phyloP scores from a whole-genome alignment of 2,329 filamentous ascomycete genomes.

The Phialemoniopsis sp. region DNA sequence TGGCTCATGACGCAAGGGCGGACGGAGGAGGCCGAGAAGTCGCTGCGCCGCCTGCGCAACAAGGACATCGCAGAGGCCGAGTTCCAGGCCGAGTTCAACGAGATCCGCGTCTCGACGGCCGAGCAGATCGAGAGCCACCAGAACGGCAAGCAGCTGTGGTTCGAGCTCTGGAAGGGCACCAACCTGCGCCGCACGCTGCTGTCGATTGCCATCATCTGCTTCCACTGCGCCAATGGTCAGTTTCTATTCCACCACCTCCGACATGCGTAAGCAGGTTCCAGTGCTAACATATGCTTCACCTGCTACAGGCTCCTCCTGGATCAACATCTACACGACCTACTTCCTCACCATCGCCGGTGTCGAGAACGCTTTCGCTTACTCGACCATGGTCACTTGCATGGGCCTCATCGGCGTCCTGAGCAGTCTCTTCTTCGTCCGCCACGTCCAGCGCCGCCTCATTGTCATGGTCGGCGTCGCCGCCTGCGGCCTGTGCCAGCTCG shows the following conservation, averaged over 20 bases:
- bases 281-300: too few species aligned
- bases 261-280: not conserved
- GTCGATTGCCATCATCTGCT: slow-evolving; percentile 23
- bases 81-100: slow-evolving; percentile 22
- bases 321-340: slow-evolving; percentile 25
- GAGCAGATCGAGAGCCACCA: slow-evolving; percentile 15
- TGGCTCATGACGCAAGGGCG: slow-evolving; percentile 31
- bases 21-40: slow-evolving; percentile 19
- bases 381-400: slow-evolving; percentile 26
- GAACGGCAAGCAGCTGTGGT: slow-evolving; percentile 17
- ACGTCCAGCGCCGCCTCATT: slow-evolving; percentile 22
- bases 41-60: slow-evolving; percentile 21
- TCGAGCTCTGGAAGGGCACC: slow-evolving; percentile 25
- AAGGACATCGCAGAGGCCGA: slow-evolving; percentile 17
- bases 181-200: slow-evolving; percentile 22
- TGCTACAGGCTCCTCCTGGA: slow-evolving; percentile 20
- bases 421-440: slow-evolving; percentile 21
- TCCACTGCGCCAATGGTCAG: slow-evolving; percentile 23
- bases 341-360: slow-evolving; percentile 25
- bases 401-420: slow-evolving; percentile 24
- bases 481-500: slow-evolving; percentile 24
- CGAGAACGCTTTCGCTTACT: slow-evolving; percentile 23
- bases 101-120: slow-evolving; percentile 21
- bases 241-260: too few species aligned
- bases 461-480: slow-evolving; percentile 21